Base-by-base conservation (phyloP, 495 filamentous ascomycete species). In the Pyrenula massariospora region DNA sequence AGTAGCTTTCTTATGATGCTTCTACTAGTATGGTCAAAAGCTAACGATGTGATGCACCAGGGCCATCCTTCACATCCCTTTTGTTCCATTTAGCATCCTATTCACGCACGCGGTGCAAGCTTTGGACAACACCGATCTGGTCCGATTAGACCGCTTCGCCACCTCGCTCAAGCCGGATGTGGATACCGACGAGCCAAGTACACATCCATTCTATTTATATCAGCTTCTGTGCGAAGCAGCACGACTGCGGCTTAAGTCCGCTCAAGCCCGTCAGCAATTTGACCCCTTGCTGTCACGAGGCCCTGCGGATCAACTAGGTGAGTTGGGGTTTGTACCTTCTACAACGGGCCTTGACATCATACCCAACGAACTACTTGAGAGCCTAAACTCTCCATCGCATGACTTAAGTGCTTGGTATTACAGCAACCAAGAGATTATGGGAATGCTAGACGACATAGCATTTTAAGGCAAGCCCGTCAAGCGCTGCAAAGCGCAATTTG, bases 61-160 rank as follows among this genome's bases (percentile, higher is more conserved):
- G 65, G 59, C 58, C 11, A 62, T 67, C 48, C 23, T 67, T 21
- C 52, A 65, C 51, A 50, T 31, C 31, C 61, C 65, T 31, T 67
- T 67, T 53, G 63, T 64, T 36, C 61, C 65, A 54, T 67, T 67
- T 25, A 62, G 54, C 51, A 62, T 67, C 36, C 56, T 65, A 2
- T 64, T 67, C 55, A 62, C 61, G 0, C 61, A 56, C n/a, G 51
- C 58, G n/a, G 61, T 65, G 50, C 63, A 64, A 52, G 49, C 62
- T 42, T 56, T 50, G 12, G 65, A 67, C 48, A 22, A 25, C 11
- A 24, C 50, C 19, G 63, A 67, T 25, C 54, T 67, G 25, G 52
- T 10, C 31, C 57, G 54, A 11, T 42, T 67, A 20, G 58, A 67
- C 21, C 56, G 60, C 50, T 67, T 67, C 54, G 57, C 53, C 2